Base-by-base conservation (phyloP, 352 stramenopile genomes). In the Pythium biforme region DNA sequence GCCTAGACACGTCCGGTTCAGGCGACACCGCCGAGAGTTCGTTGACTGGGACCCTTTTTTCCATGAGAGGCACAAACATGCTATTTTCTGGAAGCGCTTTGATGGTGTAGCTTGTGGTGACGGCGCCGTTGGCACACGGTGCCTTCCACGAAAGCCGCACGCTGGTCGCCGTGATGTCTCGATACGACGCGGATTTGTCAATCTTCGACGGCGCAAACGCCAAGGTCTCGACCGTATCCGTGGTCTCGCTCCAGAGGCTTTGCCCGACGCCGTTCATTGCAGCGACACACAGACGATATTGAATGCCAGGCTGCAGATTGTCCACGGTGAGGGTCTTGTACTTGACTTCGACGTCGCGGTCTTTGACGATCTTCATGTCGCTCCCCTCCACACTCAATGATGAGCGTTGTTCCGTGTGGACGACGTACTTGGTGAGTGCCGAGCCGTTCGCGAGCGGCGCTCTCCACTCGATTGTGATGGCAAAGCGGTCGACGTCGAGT, bases 131-230 rank as follows among this genome's bases (percentile, higher is more conserved):
- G 0, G 79, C 59, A 27, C 59, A 75, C 0, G 81, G 83, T 17
- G 70, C 55, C 3, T 63, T 68, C 83, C 83, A 92, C 17, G 63
- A 69, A 3, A 92, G 58, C 2, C 69, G 66, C 25, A 92, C 73
- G 2, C 59, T 75, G 2, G 68, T 76, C 9, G 83, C 62, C 39
- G 64, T 47, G 2, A 73, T 61, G 23, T 83, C 68, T 6, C 51
- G 53, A 43, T 77, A 63, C 10, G 80, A 64, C 2, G 84, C 70
- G 0, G 74, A 55, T 17, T 70, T 72, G 0, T 79, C 69, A 15
- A 92, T 72, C 48, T 72, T 68, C 2, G 77, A 85, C 1, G 83
- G 81, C 3, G 83, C 57, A 59, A 85, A 92, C 4, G 83, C 81
- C 9, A 89, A 69, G 1, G 83, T 92, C 48, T 87, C 77, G 4